Evolutionary conservation across 2,329 filamentous ascomycete species (phyloP).

Genomic region (Bipolaris bicolor): DNA sequence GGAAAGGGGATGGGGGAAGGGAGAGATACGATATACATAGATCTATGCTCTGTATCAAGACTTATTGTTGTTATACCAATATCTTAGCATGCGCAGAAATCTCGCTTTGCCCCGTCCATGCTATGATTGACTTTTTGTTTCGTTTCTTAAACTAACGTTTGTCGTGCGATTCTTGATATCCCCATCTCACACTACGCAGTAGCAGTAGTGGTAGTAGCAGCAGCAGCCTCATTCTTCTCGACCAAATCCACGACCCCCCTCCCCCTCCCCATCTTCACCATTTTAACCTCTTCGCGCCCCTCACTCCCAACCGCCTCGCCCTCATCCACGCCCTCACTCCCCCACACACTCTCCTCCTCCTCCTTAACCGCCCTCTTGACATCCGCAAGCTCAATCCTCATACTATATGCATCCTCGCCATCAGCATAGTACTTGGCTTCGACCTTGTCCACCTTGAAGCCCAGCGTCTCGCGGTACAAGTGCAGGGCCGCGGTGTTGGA

Average conservation of each 20-base stretch:
- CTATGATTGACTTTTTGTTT: not conserved
- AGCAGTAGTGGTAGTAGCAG: slow-evolving; percentile 19
- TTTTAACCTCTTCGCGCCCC: slow-evolving; percentile 53
- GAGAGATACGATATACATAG: not conserved
- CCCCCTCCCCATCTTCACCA: slow-evolving; percentile 79
- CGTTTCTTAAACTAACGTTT: not conserved
- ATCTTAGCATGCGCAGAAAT: no score
- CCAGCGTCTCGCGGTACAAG: slow-evolving; percentile 76
- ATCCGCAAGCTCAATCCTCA: slow-evolving; percentile 80
- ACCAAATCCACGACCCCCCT: slow-evolving; percentile 81
- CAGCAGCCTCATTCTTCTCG: slow-evolving; percentile 66
- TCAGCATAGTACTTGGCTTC: slow-evolving; percentile 95
- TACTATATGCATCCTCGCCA: slow-evolving; percentile 93
- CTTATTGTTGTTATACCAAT: no score
- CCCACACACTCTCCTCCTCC: slow-evolving; percentile 44
- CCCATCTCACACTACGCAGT: not conserved
- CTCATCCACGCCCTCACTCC: slow-evolving; percentile 42
- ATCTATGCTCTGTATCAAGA: not conserved
- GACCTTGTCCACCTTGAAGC: slow-evolving; percentile 53
- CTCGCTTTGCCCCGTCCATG: no score
- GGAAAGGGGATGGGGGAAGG: not conserved
- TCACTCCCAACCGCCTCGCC: slow-evolving; percentile 46
- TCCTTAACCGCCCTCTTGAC: slow-evolving; percentile 61
- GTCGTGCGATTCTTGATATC: no score
- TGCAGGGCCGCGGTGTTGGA: slow-evolving; percentile 90